Conservation (phyloP, 2,329 filamentous ascomycete genomes). For the Diaporthe humulicola region DNA sequence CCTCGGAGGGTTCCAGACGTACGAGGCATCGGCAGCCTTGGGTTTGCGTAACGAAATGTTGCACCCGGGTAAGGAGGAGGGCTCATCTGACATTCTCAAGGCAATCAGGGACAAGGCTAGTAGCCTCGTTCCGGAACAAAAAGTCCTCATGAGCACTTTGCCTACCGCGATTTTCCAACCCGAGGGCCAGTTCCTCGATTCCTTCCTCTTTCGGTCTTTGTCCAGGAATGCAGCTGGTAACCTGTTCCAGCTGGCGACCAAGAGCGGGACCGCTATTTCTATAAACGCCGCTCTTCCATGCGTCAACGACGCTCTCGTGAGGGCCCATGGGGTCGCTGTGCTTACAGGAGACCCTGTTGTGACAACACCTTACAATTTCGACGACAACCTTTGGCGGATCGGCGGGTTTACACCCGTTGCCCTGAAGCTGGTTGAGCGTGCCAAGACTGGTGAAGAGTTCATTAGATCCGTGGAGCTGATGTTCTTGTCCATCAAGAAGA, state of each 20-base stretch:
- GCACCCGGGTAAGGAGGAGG: slow-evolving; percentile 89
- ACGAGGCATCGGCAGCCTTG: slow-evolving; percentile 89
- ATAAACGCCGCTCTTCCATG: slow-evolving; percentile 91
- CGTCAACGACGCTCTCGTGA: slow-evolving; percentile 88
- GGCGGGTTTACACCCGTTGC: slow-evolving; percentile 91
- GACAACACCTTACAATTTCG: slow-evolving; percentile 83
- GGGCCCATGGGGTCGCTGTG: slow-evolving; percentile 83
- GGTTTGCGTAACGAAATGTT: slow-evolving; percentile 93
- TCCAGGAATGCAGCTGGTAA: slow-evolving; percentile 78
- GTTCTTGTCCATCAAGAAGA: slow-evolving; percentile 87
- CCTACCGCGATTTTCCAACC: slow-evolving; percentile 85
- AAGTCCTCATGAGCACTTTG: slow-evolving; percentile 85
- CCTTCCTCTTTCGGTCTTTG: slow-evolving; percentile 80
- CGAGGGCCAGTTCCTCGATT: slow-evolving; percentile 83
- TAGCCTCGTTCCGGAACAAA: slow-evolving; percentile 82
- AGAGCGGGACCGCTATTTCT: slow-evolving; percentile 82
- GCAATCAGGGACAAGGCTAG: slow-evolving; percentile 91
- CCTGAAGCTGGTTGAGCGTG: slow-evolving; percentile 85
- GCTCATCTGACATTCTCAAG: slow-evolving; percentile 91
- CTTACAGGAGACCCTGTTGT: slow-evolving; percentile 88
- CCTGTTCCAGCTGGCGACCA: slow-evolving; percentile 77
- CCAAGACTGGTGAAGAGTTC: slow-evolving; percentile 77
- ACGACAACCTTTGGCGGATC: slow-evolving; percentile 92
- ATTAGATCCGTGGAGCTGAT: slow-evolving; percentile 85
- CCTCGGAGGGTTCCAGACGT: slow-evolving; percentile 95